Percentiles rank a stretch among this genome's conserved stretches.
phyloP scores from a whole-genome alignment of 768 basidiomycete genomes.

The Panaeolus cyanescens region DNA sequence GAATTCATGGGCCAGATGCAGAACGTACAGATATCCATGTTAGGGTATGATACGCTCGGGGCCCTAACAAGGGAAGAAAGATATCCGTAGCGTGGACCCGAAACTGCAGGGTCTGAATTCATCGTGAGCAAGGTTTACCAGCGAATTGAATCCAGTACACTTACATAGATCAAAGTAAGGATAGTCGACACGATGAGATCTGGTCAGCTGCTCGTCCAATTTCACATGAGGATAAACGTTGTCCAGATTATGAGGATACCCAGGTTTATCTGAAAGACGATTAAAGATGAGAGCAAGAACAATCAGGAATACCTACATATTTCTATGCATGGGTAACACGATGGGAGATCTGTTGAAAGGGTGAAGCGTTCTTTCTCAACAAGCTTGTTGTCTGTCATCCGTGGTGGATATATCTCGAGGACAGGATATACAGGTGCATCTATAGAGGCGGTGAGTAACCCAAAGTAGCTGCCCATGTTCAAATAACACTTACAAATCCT shows the following conservation, averaged over 20 bases:
- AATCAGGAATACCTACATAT: constrained; percentile 17
- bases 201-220: not conserved
- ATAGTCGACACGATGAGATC: constrained; percentile 3
- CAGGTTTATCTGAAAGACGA: constrained; percentile 15
- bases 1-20: not conserved
- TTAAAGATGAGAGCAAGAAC: too few species aligned
- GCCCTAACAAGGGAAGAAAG: constrained; percentile 10
- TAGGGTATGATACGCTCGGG: constrained; percentile 16
- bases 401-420: constrained; percentile 40
- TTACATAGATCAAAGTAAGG: constrained; percentile 16
- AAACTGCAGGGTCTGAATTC: constrained; percentile 14
- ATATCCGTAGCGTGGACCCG: constrained; percentile 8
- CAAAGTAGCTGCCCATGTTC: too few species aligned
- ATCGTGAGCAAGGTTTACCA: not conserved
- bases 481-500: too few species aligned
- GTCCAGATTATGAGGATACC: constrained; percentile 21
- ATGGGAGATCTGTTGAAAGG: not conserved
- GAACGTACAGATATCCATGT: constrained; percentile 21
- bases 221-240: constrained; percentile 15
- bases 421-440: constrained; percentile 39
- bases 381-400: not conserved
- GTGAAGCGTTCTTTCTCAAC: not conserved
- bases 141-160: not conserved
- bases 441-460: constrained; percentile 3
- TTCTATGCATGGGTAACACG: constrained; percentile 23